A percentile compares a stretch with the other conserved stretches of the same genome.
Conservation (phyloP, 805 yeast genomes). For the Zygotorulaspora sp. region DNA sequence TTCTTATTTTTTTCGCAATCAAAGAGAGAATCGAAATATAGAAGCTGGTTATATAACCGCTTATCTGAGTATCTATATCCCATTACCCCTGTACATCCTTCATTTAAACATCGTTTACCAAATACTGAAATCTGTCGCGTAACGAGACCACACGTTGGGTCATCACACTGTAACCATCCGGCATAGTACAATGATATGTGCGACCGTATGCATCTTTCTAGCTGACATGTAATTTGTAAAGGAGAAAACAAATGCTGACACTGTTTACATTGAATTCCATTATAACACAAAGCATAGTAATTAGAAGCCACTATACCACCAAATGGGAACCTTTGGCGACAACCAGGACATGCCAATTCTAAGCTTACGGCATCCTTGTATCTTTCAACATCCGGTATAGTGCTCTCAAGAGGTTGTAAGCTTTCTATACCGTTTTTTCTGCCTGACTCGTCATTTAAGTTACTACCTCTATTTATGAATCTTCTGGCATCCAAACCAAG, state of each 20-base stretch:
- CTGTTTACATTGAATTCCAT: slow-evolving; percentile 65
- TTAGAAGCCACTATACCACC: slow-evolving; percentile 69
- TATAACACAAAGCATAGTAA: slow-evolving; percentile 55
- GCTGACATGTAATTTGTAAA: slow-evolving; percentile 59
- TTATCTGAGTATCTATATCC: slow-evolving; percentile 70
- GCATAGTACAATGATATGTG: slow-evolving; percentile 75
- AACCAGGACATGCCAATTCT: slow-evolving; percentile 51
- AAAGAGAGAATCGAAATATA: slow-evolving; percentile 73
- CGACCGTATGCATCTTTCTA: slow-evolving; percentile 66
- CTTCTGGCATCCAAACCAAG: slow-evolving; percentile 73
- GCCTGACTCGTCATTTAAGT: slow-evolving; percentile 25
- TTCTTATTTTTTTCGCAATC: slow-evolving; percentile 74
- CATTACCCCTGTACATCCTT: slow-evolving; percentile 73
- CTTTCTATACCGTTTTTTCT: slow-evolving; percentile 35
- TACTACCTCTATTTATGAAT: slow-evolving; percentile 41
- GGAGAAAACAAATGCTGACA: slow-evolving; percentile 53
- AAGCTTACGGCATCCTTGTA: slow-evolving; percentile 62
- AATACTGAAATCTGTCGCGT: slow-evolving; percentile 87
- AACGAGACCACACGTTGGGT: slow-evolving; percentile 67
- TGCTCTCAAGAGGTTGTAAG: slow-evolving; percentile 73
- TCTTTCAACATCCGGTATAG: slow-evolving; percentile 75
- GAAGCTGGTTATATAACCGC: slow-evolving; percentile 77
- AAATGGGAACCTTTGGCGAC: slow-evolving; percentile 57
- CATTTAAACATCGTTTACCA: slow-evolving; percentile 71
- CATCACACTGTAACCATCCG: slow-evolving; percentile 85